phyloP scores from a whole-genome alignment of 495 filamentous ascomycete species.

The Penicillium simplicissimum region DNA sequence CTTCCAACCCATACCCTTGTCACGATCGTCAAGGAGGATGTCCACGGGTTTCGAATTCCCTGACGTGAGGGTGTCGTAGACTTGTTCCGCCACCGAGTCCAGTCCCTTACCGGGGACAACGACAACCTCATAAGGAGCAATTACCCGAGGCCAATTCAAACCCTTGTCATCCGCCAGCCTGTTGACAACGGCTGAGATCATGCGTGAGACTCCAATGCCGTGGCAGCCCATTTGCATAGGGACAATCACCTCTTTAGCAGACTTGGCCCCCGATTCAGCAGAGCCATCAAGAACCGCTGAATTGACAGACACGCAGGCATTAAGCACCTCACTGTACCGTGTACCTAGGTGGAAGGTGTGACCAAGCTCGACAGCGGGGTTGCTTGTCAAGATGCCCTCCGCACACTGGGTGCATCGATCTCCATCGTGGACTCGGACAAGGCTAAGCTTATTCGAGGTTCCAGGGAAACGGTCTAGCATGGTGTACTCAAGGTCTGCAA shows the following conservation, averaged over 20 bases:
- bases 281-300: slow-evolving; percentile 25
- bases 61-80: slow-evolving; percentile 59
- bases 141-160: slow-evolving; percentile 83
- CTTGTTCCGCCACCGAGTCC: slow-evolving; percentile 50
- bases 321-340: slow-evolving; percentile 75
- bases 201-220: slow-evolving; percentile 89
- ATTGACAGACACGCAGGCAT: slow-evolving; percentile 56
- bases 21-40: slow-evolving; percentile 75
- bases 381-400: slow-evolving; percentile 61
- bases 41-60: slow-evolving; percentile 44
- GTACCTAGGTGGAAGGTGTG: slow-evolving; percentile 95
- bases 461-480: slow-evolving; percentile 46
- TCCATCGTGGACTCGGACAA: slow-evolving; percentile 64
- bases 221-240: slow-evolving; percentile 93
- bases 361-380: slow-evolving; percentile 81
- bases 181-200: slow-evolving; percentile 84
- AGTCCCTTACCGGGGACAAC: slow-evolving; percentile 59
- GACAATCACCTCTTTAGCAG: slow-evolving; percentile 36
- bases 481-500: slow-evolving; percentile 39
- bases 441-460: slow-evolving; percentile 45
- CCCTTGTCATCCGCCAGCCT: slow-evolving; percentile 69
- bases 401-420: slow-evolving; percentile 73
- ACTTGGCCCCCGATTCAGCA: slow-evolving; percentile 12
- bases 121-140: slow-evolving; percentile 82
- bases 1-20: slow-evolving; percentile 73